Evolutionary conservation across 768 basidiomycete genomes (phyloP).

Genomic region (Kwoniella sp.): DNA sequence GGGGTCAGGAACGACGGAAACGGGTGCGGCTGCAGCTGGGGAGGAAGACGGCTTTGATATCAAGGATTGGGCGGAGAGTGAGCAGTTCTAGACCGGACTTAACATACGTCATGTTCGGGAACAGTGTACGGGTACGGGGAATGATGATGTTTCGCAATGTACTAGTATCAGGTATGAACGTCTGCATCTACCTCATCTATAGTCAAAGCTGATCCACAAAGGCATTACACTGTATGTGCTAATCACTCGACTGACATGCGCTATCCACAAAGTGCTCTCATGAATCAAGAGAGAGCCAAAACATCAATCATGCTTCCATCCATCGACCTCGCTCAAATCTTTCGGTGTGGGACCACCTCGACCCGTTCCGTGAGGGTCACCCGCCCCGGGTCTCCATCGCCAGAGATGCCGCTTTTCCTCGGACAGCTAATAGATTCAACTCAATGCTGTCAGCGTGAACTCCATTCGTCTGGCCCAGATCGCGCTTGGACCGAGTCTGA

Average conservation of each 20-base stretch:
- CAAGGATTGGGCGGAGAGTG: slow-evolving; percentile 44
- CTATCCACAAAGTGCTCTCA: too few species aligned
- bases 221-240: too few species aligned
- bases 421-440: slow-evolving; percentile 22
- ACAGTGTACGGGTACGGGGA: neutral
- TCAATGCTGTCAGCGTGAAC: neutral
- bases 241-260: too few species aligned
- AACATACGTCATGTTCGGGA: neutral
- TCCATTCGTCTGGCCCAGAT: neutral
- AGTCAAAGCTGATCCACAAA: too few species aligned
- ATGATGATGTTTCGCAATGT: neutral
- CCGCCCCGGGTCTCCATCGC: slow-evolving; percentile 23
- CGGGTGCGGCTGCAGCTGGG: neutral
- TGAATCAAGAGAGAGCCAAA: too few species aligned
- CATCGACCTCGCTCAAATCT: slow-evolving; percentile 29
- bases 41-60: slow-evolving; percentile 44
- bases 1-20: neutral
- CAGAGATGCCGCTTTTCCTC: slow-evolving; percentile 17
- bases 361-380: slow-evolving; percentile 10
- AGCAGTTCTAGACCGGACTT: slow-evolving; percentile 31
- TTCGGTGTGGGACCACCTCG: slow-evolving; percentile 29
- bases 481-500: neutral
- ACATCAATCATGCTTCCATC: slow-evolving; percentile 29
- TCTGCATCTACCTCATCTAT: too few species aligned
- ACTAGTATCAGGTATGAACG: neutral